Percentiles rank a stretch among this genome's conserved stretches.
phyloP scores from a whole-genome alignment of 345 rosid genomes.

The Dipteronia sinensis region DNA sequence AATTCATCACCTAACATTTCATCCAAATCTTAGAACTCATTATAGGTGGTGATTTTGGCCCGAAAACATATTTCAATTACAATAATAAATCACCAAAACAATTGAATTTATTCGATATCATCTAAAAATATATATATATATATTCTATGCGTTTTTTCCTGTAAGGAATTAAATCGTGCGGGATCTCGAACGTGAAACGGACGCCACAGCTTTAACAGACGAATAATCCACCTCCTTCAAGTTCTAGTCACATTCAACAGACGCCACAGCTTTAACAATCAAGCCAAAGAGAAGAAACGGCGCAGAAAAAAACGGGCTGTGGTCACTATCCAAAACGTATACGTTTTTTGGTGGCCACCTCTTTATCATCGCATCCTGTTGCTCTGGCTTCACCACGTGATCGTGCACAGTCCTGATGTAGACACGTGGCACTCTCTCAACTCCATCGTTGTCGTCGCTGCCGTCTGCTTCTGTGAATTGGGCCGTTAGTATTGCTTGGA shows the following conservation, averaged over 20 bases:
- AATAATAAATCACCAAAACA: too few relatives aligned
- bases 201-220: too few relatives aligned
- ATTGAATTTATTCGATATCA: too few relatives aligned
- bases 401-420: slow-evolving; percentile 73
- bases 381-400: slow-evolving; percentile 62
- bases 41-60: too few relatives aligned
- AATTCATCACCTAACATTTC: too few relatives aligned
- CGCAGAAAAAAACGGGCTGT: slow-evolving; percentile 81
- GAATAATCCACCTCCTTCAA: too few relatives aligned
- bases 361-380: slow-evolving; percentile 76
- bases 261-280: slow-evolving; percentile 62
- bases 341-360: slow-evolving; percentile 71
- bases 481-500: slow-evolving; percentile 54
- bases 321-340: slow-evolving; percentile 66
- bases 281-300: slow-evolving; percentile 68
- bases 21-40: too few relatives aligned
- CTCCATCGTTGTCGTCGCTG: neutral
- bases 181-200: too few relatives aligned
- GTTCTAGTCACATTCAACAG: slow-evolving; percentile 17
- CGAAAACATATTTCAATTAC: too few relatives aligned
- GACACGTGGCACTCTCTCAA: slow-evolving; percentile 49
- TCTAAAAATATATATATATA: too few relatives aligned
- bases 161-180: too few relatives aligned
- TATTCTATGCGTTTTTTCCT: too few relatives aligned
- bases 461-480: slow-evolving; percentile 20